Base-by-base conservation (phyloP, 192 early-diverging fungal species). In the Entomortierella chlamydospora region DNA sequence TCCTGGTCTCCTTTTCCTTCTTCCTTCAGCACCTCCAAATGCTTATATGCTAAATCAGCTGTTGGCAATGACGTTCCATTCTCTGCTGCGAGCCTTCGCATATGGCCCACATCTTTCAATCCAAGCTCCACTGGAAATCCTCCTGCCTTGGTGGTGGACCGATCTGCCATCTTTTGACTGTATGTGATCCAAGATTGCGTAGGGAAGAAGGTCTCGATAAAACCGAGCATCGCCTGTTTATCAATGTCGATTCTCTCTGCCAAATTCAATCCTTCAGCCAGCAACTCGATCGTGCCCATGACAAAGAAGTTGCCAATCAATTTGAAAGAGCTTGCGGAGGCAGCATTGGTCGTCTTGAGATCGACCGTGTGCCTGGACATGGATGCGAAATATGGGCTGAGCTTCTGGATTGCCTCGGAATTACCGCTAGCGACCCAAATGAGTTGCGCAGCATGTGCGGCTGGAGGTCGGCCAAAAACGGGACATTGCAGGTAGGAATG, bases 231-330 rank as follows among this genome's bases (percentile, higher is more conserved):
- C 25, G 87, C 81, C 9, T 84, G 81, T 41, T 87, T 80, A 5
- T 86, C 80, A 20, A 91, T 37, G 4, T 82, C 88, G 5, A 64
- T 37, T 43, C 83, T 83, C 39, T 89, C 87, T 0, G 88, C 89
- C 1, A 92, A 82, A 0, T 85, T 88, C 45, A 89, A 58, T 6
- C 87, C 92, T 57, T 94, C 90, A 0, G 90, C 87, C 10, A 94
- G 49, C 4, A 88, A 59, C 70, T 94, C 91, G 22, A 91, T 63
- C 4, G 83, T 70, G 1, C 85, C 70, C 0, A 73, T 73, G 26
- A 94, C 74, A 59, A 94, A 85, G 49, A 88, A 94, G 60, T 94
- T 94, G 56, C 91, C 91, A 39, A 87, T 57, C 11, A 94, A 77
- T 60, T 94, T 94, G 69, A 90, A 87, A 1, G 68, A 68, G 4